Percentiles rank a stretch among this genome's conserved stretches.
Conservation (phyloP, 306 rosid genomes). For the Prunus persica region DNA sequence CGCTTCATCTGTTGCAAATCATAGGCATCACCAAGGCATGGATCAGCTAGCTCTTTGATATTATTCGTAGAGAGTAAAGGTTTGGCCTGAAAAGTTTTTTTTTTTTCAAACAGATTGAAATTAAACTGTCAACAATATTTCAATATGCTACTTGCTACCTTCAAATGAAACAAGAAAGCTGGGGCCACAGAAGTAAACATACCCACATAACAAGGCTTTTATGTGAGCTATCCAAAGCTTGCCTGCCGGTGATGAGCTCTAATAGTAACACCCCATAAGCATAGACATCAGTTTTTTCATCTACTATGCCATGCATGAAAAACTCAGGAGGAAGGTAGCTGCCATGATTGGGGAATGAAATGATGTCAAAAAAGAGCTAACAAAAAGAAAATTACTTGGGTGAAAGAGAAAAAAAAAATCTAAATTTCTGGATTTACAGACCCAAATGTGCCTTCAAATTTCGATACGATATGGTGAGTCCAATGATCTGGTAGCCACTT, state of each 20-base stretch:
- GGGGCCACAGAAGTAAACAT: slow-evolving; percentile 23
- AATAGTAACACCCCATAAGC: slow-evolving; percentile 87
- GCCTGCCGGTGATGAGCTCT: slow-evolving; percentile 87
- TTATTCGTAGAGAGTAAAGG: slow-evolving; percentile 54
- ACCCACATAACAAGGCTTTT: slow-evolving; percentile 98
- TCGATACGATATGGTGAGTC: slow-evolving; percentile 91
- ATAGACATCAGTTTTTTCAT: slow-evolving; percentile 93
- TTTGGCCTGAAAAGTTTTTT: slow-evolving; percentile 62
- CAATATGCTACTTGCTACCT: not conserved
- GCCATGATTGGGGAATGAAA: slow-evolving; percentile 25
- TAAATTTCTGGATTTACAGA: slow-evolving; percentile 37
- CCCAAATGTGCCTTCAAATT: slow-evolving; percentile 99
- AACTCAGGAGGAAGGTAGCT: slow-evolving; percentile 99
- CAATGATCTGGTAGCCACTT: slow-evolving; percentile 98
- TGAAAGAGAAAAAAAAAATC: not conserved
- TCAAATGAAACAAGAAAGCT: not conserved
- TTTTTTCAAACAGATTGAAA: slow-evolving; percentile 3
- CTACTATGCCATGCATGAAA: slow-evolving; percentile 98
- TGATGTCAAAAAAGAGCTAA: slow-evolving; percentile 6
- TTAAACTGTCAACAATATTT: slow-evolving; percentile 4
- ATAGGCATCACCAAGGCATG: slow-evolving; percentile 46
- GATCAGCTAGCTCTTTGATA: slow-evolving; percentile 65
- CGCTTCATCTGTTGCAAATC: slow-evolving; percentile 63
- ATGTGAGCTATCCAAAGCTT: slow-evolving; percentile 87
- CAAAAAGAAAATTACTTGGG: slow-evolving; percentile 5